phyloP scores from a whole-genome alignment of 305 asterid genomes.

The Rubia balearica region DNA sequence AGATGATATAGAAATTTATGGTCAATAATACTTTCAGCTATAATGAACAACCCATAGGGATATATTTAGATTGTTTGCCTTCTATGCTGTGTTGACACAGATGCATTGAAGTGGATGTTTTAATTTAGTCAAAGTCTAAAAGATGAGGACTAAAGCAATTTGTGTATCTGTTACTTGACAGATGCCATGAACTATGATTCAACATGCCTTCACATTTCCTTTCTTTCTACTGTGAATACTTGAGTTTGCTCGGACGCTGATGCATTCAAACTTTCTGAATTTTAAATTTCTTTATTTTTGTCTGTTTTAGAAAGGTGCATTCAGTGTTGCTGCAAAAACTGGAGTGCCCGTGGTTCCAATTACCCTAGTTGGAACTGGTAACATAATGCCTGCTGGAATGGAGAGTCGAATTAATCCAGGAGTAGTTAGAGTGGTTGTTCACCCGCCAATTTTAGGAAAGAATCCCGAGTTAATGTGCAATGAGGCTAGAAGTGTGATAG shows the following conservation, averaged over 20 bases:
- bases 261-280: conserved; percentile 3
- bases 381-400: conserved; percentile 86
- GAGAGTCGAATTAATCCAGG: conserved; percentile 69
- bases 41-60: not conserved
- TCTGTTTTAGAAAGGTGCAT: conserved; percentile 86
- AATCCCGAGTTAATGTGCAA: conserved; percentile 51
- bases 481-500: conserved; percentile 60
- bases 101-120: not conserved
- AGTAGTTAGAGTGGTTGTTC: conserved; percentile 63
- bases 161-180: not conserved
- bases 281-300: conserved; percentile 6
- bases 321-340: conserved; percentile 81
- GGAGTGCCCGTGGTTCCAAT: conserved; percentile 87
- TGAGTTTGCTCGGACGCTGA: not conserved
- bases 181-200: not conserved
- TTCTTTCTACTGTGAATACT: not conserved
- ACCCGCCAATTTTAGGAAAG: conserved; percentile 52
- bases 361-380: conserved; percentile 76
- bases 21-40: not conserved
- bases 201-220: not conserved
- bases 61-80: not conserved
- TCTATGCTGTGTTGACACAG: not conserved
- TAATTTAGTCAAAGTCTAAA: not conserved
- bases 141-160: not conserved
- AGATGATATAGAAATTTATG: conserved; percentile 2